Evolutionary conservation across 768 basidiomycete genomes (phyloP), one percentile per base, ranked within the genome.

Genomic region (Cystobasidiopsis lactophilus): DNA sequence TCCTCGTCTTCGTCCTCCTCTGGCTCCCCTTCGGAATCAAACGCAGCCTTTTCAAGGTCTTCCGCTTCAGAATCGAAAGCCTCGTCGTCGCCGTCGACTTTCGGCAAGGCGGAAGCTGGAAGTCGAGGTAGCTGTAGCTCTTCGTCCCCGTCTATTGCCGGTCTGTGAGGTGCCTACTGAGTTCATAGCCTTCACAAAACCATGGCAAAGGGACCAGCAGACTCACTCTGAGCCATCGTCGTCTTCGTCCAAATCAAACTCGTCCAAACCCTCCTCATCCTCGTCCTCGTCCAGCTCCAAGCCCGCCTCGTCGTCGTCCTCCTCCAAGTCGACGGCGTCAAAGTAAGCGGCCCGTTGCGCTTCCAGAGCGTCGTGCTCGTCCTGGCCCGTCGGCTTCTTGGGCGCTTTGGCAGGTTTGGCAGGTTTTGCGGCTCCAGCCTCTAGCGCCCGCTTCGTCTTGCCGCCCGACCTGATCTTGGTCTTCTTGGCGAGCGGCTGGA

Each of bases 1-100:
- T 68, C 71, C 27, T 69, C 67, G 0, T 61, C 64, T 39, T 67
- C 65, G 30, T 67, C 66, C 19, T 71, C 69, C 45, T 78, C 77
- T 16, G 71, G 75, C 55, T 71, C 26, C 9, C 59, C 64, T 24
- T 57, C 73, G 11, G 68, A 63, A 18, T 69, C 77, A 0, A 73
- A 78, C 47, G 71, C 67, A 57, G 75, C 76, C 4, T 46, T 54
- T 26, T 77, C 73, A 31, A 75, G 61, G 54, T 73, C 72, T 9
- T 64, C 62, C 30, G 39, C 58, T 24, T 53, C 59, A 10, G 51
- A 51, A 21, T 47, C 55, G 21, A 56, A 45, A 30, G 46, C 51
- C 24, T 37, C 46, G 21, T 51, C 56, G 10, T n/a, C n/a, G n/a
- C n/a, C n/a, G n/a, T n/a, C n/a, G n/a, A n/a, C n/a, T n/a, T n/a